A percentile compares a stretch with the other conserved stretches of the same genome.
Conservation (phyloP, 176 grass and related monocot species). For the Avena atlantica region DNA sequence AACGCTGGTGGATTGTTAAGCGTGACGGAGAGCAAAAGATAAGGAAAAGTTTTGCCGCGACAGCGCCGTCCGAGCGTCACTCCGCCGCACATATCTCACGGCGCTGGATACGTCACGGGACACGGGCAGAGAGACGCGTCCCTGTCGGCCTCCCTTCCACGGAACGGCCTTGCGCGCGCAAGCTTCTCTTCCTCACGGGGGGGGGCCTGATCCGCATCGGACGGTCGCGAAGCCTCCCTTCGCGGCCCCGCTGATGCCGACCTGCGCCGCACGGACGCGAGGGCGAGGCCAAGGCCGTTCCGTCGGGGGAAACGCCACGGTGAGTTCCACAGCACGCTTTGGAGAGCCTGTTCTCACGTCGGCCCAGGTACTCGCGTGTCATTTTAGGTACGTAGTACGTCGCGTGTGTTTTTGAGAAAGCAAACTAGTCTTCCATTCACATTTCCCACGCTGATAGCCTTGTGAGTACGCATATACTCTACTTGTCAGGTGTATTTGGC, state of each 20-base stretch:
- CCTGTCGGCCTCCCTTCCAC: not conserved
- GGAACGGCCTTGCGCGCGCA: not conserved
- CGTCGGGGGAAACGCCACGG: not conserved
- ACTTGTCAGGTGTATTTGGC: no score
- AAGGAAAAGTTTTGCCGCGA: not conserved
- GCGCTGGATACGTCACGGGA: not conserved
- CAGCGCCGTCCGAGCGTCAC: constrained; percentile 22
- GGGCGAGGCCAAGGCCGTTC: not conserved
- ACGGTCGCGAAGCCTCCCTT: not conserved
- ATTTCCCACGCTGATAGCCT: no score
- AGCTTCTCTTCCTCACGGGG: not conserved
- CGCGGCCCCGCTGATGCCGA: not conserved
- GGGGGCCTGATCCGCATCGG: not conserved
- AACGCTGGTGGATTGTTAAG: not conserved
- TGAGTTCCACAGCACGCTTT: not conserved
- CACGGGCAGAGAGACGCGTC: constrained; percentile 2
- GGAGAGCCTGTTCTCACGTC: not conserved
- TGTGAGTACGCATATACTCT: no score
- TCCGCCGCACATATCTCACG: not conserved
- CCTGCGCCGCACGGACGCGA: not conserved
- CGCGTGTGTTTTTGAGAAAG: constrained; percentile 19
- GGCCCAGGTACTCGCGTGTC: not conserved
- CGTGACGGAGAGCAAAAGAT: not conserved
- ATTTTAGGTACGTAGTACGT: not conserved
- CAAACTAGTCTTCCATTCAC: not conserved